A percentile compares a stretch with the other conserved stretches of the same genome.
Conservation (phyloP, 495 filamentous ascomycete species). For the Lentithecium fluviatile region DNA sequence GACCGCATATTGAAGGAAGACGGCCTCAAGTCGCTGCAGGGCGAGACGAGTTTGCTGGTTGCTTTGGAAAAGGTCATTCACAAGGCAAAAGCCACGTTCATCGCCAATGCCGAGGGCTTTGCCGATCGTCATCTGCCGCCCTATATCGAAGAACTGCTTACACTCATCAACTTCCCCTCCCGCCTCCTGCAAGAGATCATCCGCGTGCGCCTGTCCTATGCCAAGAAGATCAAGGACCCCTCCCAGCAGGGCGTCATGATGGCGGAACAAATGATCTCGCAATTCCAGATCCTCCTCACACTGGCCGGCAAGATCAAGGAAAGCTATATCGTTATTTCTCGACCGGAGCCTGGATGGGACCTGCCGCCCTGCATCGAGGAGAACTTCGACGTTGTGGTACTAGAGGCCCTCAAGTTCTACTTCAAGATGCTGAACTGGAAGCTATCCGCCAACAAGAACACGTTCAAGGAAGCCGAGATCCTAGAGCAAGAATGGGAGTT, state of each 20-base stretch:
- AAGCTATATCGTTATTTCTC: slow-evolving; percentile 77
- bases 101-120: slow-evolving; percentile 81
- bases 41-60: slow-evolving; percentile 79
- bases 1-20: slow-evolving; percentile 99
- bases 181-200: slow-evolving; percentile 96
- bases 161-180: slow-evolving; percentile 93
- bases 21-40: slow-evolving; percentile 85
- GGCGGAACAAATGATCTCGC: slow-evolving; percentile 93
- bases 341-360: slow-evolving; percentile 91
- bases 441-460: slow-evolving; percentile 94
- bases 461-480: slow-evolving; percentile 97
- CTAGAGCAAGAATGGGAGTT: slow-evolving; percentile 97
- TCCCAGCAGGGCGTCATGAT: slow-evolving; percentile 83
- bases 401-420: slow-evolving; percentile 95
- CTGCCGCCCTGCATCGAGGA: slow-evolving; percentile 95
- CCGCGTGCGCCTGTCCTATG: slow-evolving; percentile 85
- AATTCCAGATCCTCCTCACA: slow-evolving; percentile 90
- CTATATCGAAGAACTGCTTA: slow-evolving; percentile 94
- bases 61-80: slow-evolving; percentile 78
- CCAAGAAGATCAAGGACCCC: slow-evolving; percentile 88
- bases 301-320: slow-evolving; percentile 90
- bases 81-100: slow-evolving; percentile 90
- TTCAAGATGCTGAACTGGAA: slow-evolving; percentile 98
- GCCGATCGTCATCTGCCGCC: slow-evolving; percentile 88
- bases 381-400: slow-evolving; percentile 89